Percentiles rank a stretch among this genome's conserved stretches.
Conservation (phyloP, 139 green algal genomes). For the Chlamydomonas sp. region DNA sequence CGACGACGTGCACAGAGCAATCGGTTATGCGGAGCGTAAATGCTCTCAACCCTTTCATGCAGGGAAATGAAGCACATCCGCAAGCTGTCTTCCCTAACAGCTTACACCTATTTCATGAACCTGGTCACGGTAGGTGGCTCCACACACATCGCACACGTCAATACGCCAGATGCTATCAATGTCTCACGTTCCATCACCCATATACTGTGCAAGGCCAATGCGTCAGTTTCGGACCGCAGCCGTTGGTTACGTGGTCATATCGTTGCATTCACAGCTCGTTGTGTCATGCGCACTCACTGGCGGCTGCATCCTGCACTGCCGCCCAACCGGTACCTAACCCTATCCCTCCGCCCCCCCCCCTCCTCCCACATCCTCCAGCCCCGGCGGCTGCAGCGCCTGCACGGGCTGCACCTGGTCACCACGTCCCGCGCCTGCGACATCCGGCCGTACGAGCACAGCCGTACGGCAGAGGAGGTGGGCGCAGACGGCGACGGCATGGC, state of each 20-base stretch:
- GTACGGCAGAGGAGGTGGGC: conserved; percentile 51
- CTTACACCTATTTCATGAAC: conserved; percentile 46
- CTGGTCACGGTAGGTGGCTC: conserved; percentile 35
- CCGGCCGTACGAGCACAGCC: conserved; percentile 36
- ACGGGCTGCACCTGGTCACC: conserved; percentile 72
- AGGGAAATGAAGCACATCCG: conserved; percentile 69
- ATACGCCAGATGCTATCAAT: background rate
- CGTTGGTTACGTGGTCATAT: background rate
- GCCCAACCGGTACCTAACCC: background rate
- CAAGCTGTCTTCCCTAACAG: conserved; percentile 54
- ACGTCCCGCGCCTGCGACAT: conserved; percentile 73
- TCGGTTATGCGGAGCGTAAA: no score
- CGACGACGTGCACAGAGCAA: no score
- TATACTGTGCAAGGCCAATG: background rate
- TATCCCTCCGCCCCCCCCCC: no score
- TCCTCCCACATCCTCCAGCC: background rate
- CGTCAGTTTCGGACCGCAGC: background rate
- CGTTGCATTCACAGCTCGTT: background rate
- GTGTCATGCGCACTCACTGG: background rate
- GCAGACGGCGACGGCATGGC: conserved; percentile 80
- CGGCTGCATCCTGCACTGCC: background rate
- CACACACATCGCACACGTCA: background rate
- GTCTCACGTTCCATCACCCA: background rate
- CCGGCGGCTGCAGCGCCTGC: conserved; percentile 40
- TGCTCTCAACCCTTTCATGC: no score